Base-by-base conservation (phyloP, 495 filamentous ascomycete species). In the Lindgomyces ingoldianus region DNA sequence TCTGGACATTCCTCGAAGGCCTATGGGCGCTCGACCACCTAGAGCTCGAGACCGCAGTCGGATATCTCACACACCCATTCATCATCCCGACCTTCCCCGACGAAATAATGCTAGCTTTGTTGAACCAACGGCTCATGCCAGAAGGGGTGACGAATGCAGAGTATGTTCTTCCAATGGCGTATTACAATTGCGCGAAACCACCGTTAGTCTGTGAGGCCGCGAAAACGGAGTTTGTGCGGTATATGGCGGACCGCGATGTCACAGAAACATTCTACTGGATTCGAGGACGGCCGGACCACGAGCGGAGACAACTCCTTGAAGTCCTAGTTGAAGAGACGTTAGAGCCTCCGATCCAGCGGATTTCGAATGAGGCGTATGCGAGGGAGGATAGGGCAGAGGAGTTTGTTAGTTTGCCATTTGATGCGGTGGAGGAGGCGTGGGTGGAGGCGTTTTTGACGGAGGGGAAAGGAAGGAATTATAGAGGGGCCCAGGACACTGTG, bases 51-150 rank as follows among this genome's bases (percentile, higher is more conserved):
- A 80, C 81, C 57, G 90, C 90, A 4, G 76, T 91, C 21, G 83
- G 89, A 62, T 83, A 86, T 64, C 82, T 94, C 18, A 85, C 88
- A 9, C 85, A 91, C 62, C 89, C 90, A 1, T 87, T 87, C 3
- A 79, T 93, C 14, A 85, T 89, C 29, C 84, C 89, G 25, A 90
- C 89, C 26, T 93, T 93, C 68, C 83, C 88, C 29, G 89, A 93
- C 73, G 89, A 93, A 56, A 91, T 93, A 49, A 81, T 91, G 60
- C 79, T 84, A 39, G 80, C 80, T 24, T 81, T 94, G n/a, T 85
- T 89, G 33, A 78, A 79, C 12, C 49, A 16, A 0, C 27, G 30
- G 47, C 19, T 52, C n/a, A 77, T 85, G 58, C 77, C 85, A 19
- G 8, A 6, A 59, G n/a, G 26, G 36, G 25, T 18, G 2, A 26